Percentiles rank a stretch among this genome's conserved stretches.
Evolutionary conservation across 352 stramenopile species (phyloP).

Genomic region (Pythium aristosporum): DNA sequence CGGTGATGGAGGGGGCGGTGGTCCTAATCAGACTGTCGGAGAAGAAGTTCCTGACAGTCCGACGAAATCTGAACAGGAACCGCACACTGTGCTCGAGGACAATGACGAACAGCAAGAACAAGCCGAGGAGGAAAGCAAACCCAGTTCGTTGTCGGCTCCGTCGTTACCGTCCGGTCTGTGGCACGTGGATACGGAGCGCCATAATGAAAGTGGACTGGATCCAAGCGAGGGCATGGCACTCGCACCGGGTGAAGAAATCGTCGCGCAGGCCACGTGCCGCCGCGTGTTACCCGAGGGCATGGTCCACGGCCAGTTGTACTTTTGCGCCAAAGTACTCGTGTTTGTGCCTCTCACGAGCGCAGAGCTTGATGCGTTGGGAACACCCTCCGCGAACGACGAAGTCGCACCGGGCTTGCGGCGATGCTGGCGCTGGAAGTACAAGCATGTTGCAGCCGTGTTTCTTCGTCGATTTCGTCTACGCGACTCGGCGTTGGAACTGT

Average conservation of each 20-base stretch:
- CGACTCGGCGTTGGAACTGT: slow-evolving; percentile 83
- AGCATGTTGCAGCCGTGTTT: slow-evolving; percentile 72
- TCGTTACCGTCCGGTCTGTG: slow-evolving; percentile 20
- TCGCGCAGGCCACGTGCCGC: slow-evolving; percentile 55
- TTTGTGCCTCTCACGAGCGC: slow-evolving; percentile 50
- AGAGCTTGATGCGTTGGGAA: slow-evolving; percentile 3
- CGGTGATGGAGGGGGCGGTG: neutral
- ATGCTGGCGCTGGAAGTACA: slow-evolving; percentile 82
- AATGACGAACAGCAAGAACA: slow-evolving; percentile 24
- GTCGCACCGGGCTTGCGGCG: slow-evolving; percentile 63
- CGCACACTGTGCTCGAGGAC: slow-evolving; percentile 6
- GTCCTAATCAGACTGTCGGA: slow-evolving; percentile 15
- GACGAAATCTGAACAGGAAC: slow-evolving; percentile 20
- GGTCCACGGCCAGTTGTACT: slow-evolving; percentile 60
- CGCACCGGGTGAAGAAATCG: slow-evolving; percentile 57
- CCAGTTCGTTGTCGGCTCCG: neutral
- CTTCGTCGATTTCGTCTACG: slow-evolving; percentile 78
- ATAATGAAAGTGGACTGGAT: slow-evolving; percentile 63
- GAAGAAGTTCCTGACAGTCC: slow-evolving; percentile 16
- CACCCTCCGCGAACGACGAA: slow-evolving; percentile 37
- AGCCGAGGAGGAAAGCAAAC: neutral
- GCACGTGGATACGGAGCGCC: slow-evolving; percentile 30
- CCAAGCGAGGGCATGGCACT: slow-evolving; percentile 64
- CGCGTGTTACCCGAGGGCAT: slow-evolving; percentile 78
- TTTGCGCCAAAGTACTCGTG: slow-evolving; percentile 58